These are phyloP conservation scores for Auricularia sp. DNA, from an alignment of 768 basidiomycete genomes.

Conservation along the genomic window DNA sequence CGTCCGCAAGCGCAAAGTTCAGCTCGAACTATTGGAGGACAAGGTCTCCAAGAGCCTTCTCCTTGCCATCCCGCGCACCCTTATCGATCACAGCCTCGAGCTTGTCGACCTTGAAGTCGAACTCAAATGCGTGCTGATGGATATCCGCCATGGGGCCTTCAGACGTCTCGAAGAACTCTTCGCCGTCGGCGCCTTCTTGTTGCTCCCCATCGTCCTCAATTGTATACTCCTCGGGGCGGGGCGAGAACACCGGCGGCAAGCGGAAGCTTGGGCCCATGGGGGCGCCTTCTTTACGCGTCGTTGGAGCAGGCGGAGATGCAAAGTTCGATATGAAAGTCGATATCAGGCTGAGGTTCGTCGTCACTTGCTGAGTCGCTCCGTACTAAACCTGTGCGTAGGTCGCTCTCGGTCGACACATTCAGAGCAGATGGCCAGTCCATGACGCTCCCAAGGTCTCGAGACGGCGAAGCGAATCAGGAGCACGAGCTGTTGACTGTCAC, in stretches of 20 bases:
- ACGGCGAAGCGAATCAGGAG: slow-evolving; percentile 30
- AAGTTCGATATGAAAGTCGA: slow-evolving; percentile 84
- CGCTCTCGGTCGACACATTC: slow-evolving; percentile 65
- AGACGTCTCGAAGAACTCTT: slow-evolving; percentile 64
- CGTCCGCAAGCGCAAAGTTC: slow-evolving; percentile 33
- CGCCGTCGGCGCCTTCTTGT: slow-evolving; percentile 34
- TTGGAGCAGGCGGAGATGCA: slow-evolving; percentile 20
- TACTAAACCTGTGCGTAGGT: slow-evolving; percentile 29
- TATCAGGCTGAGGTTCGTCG: slow-evolving; percentile 58
- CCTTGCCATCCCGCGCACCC: slow-evolving; percentile 47
- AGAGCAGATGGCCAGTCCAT: slow-evolving; percentile 46
- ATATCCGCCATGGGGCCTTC: slow-evolving; percentile 42
- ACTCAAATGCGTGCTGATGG: slow-evolving; percentile 61
- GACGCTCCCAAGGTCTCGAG: slow-evolving; percentile 55
- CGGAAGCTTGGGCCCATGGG: slow-evolving; percentile 55
- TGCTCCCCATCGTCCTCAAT: slow-evolving; percentile 33
- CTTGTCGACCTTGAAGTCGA: slow-evolving; percentile 79
- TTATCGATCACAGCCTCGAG: slow-evolving; percentile 74
- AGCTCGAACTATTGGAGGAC: slow-evolving; percentile 71
- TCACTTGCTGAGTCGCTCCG: not conserved
- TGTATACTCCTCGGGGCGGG: slow-evolving; percentile 51
- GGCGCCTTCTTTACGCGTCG: not conserved
- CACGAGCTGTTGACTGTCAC: slow-evolving; percentile 67
- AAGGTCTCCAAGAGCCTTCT: slow-evolving; percentile 70
- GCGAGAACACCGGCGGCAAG: slow-evolving; percentile 47